Evolutionary conservation across 2,329 filamentous ascomycete genomes (phyloP).

Genomic region (Cytospora leucostoma): DNA sequence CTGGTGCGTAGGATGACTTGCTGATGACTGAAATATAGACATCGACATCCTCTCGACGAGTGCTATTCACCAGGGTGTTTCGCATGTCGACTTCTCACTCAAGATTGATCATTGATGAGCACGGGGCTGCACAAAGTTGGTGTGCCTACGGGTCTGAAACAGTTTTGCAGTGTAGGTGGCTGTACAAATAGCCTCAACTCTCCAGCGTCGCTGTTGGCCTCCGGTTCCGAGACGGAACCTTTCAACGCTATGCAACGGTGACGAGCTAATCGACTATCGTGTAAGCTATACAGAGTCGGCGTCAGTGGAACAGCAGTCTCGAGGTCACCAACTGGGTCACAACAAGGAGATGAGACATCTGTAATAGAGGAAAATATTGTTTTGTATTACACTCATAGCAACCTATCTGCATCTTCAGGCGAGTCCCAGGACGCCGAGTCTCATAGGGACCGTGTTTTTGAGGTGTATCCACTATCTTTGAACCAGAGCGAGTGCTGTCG

Average conservation of each 20-base stretch:
- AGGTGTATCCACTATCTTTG: conserved; percentile 10
- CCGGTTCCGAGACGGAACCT: background rate
- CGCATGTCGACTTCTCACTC: conserved; percentile 92
- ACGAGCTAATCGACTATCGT: background rate
- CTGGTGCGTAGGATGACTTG: background rate
- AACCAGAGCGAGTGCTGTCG: conserved; percentile 1
- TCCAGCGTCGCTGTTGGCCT: background rate
- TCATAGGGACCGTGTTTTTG: conserved; percentile 5
- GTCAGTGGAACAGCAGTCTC: background rate
- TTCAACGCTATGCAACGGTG: background rate
- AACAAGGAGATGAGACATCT: background rate
- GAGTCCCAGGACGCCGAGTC: conserved; percentile 15
- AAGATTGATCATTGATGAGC: conserved; percentile 66
- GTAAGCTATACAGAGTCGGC: background rate
- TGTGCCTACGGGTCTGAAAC: background rate
- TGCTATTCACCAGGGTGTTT: conserved; percentile 93
- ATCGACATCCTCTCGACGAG: conserved; percentile 96
- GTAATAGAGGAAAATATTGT: conserved; percentile 4
- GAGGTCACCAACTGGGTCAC: background rate
- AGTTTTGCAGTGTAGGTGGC: background rate
- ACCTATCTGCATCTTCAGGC: conserved; percentile 12
- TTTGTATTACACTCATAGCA: conserved; percentile 16
- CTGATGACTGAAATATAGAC: conserved; percentile 50
- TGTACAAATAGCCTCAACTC: background rate
- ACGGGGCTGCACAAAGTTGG: background rate